Base-by-base conservation (phyloP, 2,329 filamentous ascomycete species). In the Apiospora kogelbergensis region DNA sequence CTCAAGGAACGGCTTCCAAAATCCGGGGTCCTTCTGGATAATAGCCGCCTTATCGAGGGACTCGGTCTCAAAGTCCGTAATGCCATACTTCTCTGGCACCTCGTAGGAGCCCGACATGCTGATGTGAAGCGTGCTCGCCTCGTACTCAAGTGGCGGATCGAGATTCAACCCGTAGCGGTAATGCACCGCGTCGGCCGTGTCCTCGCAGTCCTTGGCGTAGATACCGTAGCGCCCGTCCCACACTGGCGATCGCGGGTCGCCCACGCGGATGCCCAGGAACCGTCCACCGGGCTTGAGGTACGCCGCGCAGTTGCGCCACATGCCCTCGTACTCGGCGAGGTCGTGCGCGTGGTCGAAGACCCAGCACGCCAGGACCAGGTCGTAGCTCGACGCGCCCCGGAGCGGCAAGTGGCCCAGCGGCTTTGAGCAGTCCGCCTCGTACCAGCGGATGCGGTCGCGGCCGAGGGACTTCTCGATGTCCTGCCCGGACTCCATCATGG, bases 401-500 rank as follows among this genome's bases (percentile, higher is more conserved):
- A 73, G 69, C 1, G 60, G 65, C 33, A 73, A 67, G 6, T 71
- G 46, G 10, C 42, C 26, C 20, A 74, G 60, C 15, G 70, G 45
- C 26, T 69, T 48, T 4, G 72, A 65, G 13, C 68, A 70, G 44
- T 74, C 72, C 4, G 65, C 73, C 33, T 72, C 67, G 42, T 60
- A 41, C 64, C 68, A 69, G 64, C 17, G 33, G 33, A 69, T 48
- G 22, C 45, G 40, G 20, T 68, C 40, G 22, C 42, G 40, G 0
- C 69, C 69, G 3, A 68, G 48, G 3, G 60, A n/a, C 63, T 48
- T 53, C 48, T 73, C 70, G 17, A 3, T 17, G 17, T 68, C 68
- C 37, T 68, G 30, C 17, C 73, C 77, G 3, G 72, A 46, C 5
- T 63, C 69, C 70, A 78, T 70, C 76, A 77, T 78, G 53, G 69